Evolutionary conservation across 352 stramenopile genomes (phyloP).

Genomic region (Globisporangium parvum): DNA sequence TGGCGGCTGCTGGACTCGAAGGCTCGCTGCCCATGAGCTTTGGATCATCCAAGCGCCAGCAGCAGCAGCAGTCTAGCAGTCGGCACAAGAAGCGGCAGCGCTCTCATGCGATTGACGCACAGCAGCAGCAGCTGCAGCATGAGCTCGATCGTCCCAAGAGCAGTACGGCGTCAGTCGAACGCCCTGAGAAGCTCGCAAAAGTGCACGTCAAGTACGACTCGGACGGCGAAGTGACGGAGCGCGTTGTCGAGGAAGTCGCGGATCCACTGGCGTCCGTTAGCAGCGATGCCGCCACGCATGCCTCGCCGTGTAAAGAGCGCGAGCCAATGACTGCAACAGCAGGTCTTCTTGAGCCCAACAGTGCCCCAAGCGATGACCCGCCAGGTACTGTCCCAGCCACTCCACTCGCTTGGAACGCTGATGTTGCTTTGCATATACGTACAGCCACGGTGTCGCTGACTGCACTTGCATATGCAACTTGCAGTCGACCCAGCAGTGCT

Average conservation of each 20-base stretch:
- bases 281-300: constrained; percentile 5
- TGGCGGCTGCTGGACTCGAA: constrained; percentile 47
- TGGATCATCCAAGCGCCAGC: constrained; percentile 14
- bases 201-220: constrained; percentile 62
- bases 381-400: no score
- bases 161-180: no score
- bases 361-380: no score
- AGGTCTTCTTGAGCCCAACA: no score
- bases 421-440: not conserved
- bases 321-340: no score
- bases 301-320: not conserved
- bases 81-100: constrained; percentile 4
- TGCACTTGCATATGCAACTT: not conserved
- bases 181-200: constrained; percentile 27
- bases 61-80: not conserved
- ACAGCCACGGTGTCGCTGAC: not conserved
- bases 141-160: not conserved
- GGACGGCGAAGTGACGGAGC: constrained; percentile 47
- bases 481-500: constrained; percentile 35
- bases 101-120: not conserved
- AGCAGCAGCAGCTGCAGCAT: not conserved
- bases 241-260: constrained; percentile 31
- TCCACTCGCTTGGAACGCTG: not conserved
- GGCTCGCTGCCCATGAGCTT: constrained; percentile 57
- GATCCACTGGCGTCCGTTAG: not conserved